Evolutionary conservation across 2,329 filamentous ascomycete species (phyloP), one percentile per base, ranked within the genome.

Genomic region (Fusarium coffeatum): DNA sequence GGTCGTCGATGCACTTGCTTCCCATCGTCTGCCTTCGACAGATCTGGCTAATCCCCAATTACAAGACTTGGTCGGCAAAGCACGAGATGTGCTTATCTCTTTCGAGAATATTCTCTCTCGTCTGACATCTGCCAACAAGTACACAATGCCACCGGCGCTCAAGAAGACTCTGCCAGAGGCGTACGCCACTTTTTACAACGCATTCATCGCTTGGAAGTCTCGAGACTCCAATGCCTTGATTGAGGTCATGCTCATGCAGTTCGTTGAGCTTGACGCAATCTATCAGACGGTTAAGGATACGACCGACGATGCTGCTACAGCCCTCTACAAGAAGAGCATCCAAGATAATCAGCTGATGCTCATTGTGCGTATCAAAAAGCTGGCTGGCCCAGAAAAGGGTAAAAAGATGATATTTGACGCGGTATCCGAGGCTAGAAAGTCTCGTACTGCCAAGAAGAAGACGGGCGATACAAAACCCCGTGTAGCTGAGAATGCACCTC

Each of bases 221-320:
- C 88, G 92, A 55, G 93, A 95, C 76, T 93, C 92, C 0, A 90
- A 90, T 56, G 90, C 92, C 0, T 83, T 96, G 7, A 89, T 95
- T 55, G 91, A 94, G 73, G 90, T 93, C 58, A 94, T 96, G 92
- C 85, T 95, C n/a, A 87, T 93, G 74, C 92, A 93, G 69, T 94
- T 95, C 78, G 92, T 94, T 20, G 92, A 94, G 76, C 86, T 96
- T 4, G 93, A 96, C 75, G 90, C 90, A 37, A 95, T 95, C 49
- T 92, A 92, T 85, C 91, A 94, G 76, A 92, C 91, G 5, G 92
- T 96, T 77, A 94, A 93, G 78, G 90, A 93, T 73, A 90, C 90
- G 55, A 92, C 89, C 1, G 89, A 92, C 49, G 89, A 91, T 41
- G 88, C 89, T 18, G 92, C 93, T 4, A 88, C 91, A 1, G 88